Conservation (phyloP, 2,329 filamentous ascomycete genomes). For the Zarea fungicola region DNA sequence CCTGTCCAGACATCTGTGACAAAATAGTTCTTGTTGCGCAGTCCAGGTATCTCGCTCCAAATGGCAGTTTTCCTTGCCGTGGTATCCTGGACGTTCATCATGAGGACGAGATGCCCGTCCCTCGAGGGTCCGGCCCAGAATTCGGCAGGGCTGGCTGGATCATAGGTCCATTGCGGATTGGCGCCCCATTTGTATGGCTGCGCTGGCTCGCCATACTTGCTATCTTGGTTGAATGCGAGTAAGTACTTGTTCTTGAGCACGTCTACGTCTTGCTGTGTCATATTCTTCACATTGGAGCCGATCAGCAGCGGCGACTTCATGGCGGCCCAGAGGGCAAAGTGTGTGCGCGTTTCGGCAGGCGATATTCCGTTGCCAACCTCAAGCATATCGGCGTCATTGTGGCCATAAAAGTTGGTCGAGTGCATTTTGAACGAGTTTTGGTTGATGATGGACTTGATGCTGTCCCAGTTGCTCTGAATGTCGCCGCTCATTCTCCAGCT, state of each 20-base stretch:
- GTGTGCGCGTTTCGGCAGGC: slow-evolving; percentile 39
- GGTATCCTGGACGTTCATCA: slow-evolving; percentile 38
- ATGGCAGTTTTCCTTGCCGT: slow-evolving; percentile 30
- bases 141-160: slow-evolving; percentile 42
- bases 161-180: slow-evolving; percentile 45
- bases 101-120: slow-evolving; percentile 40
- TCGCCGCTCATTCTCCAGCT: slow-evolving; percentile 42
- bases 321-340: slow-evolving; percentile 47
- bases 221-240: slow-evolving; percentile 42
- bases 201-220: slow-evolving; percentile 34
- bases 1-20: slow-evolving; percentile 44
- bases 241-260: slow-evolving; percentile 38
- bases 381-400: slow-evolving; percentile 46
- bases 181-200: slow-evolving; percentile 43
- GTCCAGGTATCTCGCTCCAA: slow-evolving; percentile 39
- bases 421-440: slow-evolving; percentile 42
- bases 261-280: slow-evolving; percentile 30
- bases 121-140: slow-evolving; percentile 42
- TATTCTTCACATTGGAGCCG: slow-evolving; percentile 34
- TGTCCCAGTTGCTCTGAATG: slow-evolving; percentile 33
- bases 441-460: slow-evolving; percentile 38
- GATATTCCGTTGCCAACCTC: slow-evolving; percentile 47
- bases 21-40: slow-evolving; percentile 28
- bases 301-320: slow-evolving; percentile 48
- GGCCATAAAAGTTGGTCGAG: slow-evolving; percentile 42